Conservation (phyloP, 106 monocot species). For the Apostasia shenzhenica region DNA sequence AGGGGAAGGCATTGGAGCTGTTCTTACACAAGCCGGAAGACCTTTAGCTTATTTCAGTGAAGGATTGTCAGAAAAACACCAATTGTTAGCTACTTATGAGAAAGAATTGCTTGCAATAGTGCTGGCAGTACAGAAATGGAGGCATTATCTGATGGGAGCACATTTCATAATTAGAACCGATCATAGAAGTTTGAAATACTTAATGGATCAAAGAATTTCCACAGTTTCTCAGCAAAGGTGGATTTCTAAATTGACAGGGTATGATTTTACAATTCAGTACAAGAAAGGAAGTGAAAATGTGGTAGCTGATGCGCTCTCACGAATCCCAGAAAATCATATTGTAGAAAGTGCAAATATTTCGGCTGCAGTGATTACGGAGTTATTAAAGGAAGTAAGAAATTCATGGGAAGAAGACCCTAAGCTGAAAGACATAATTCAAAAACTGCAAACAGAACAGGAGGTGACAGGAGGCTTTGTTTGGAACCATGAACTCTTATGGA, state of each 20-base stretch:
- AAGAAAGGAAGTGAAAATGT: background rate
- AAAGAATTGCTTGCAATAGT: conserved; percentile 11
- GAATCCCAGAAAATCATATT: too few species aligned
- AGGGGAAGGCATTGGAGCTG: too few species aligned
- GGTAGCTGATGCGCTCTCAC: conserved; percentile 1
- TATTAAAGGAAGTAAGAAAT: too few species aligned
- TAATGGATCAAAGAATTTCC: background rate
- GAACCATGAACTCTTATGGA: too few species aligned
- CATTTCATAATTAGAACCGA: conserved; percentile 9
- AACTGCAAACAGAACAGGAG: too few species aligned
- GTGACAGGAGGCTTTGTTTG: too few species aligned
- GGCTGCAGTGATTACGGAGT: too few species aligned
- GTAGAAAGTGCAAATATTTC: too few species aligned
- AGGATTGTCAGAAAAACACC: background rate
- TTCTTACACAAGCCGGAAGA: too few species aligned
- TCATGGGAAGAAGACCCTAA: too few species aligned
- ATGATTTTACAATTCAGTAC: conserved; percentile 1
- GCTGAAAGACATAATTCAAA: too few species aligned
- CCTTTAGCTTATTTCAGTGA: conserved; percentile 9
- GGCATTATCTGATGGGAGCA: background rate
- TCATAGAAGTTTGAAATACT: conserved; percentile 2
- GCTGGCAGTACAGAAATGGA: conserved; percentile 5
- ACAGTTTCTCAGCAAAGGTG: background rate
- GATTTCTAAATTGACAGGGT: background rate
- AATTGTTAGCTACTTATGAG: conserved; percentile 1